A percentile compares a stretch with the other conserved stretches of the same genome.
phyloP scores from a whole-genome alignment of 306 rosid species.

The Astragalus glycyphyllos region DNA sequence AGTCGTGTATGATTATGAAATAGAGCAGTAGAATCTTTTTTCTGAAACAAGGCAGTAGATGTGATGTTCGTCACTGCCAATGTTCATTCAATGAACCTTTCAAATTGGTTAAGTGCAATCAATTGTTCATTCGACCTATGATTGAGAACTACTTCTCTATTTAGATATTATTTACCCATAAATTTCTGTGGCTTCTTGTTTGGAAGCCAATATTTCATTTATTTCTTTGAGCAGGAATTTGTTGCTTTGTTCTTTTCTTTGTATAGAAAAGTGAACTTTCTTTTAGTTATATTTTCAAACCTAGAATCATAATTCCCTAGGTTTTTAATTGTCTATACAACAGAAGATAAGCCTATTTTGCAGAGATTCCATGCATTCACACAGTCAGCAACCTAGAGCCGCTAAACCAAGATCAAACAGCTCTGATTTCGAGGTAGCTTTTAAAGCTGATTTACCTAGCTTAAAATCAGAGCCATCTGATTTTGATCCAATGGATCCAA shows the following conservation, averaged over 20 bases:
- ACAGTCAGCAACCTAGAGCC: no score
- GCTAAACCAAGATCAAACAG: no score
- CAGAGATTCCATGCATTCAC: no score
- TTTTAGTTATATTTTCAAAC: background rate
- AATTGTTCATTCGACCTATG: background rate
- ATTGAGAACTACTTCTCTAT: background rate
- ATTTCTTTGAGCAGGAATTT: background rate
- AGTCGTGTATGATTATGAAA: background rate
- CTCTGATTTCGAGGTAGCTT: no score
- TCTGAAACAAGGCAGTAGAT: conserved; percentile 26
- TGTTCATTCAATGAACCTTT: conserved; percentile 10
- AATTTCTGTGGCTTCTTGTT: background rate
- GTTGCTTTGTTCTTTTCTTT: conserved; percentile 24
- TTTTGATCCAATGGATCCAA: no score
- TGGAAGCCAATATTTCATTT: background rate
- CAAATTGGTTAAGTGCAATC: background rate
- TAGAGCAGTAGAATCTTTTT: background rate
- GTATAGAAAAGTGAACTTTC: background rate
- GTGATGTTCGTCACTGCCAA: background rate
- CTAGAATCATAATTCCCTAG: background rate
- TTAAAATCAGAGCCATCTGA: no score
- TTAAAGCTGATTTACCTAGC: no score
- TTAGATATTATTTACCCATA: conserved; percentile 4
- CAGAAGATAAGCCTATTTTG: no score
- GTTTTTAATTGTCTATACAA: conserved; percentile 7